Evolutionary conservation across 805 yeast species (phyloP), one percentile per base, ranked within the genome.

Genomic region (Kazachstania martiniae): DNA sequence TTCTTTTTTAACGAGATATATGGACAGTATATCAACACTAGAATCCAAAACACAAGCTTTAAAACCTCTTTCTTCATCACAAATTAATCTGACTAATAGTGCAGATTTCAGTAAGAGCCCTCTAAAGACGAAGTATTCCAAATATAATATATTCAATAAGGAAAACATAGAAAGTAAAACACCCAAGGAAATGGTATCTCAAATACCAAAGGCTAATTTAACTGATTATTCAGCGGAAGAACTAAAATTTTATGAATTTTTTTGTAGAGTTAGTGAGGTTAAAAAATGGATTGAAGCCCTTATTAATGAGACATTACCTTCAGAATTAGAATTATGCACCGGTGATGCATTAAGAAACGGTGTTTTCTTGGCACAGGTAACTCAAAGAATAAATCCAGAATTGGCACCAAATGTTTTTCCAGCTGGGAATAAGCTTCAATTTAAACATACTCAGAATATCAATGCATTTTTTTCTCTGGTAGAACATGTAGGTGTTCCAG

Each of bases 361-460:
- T 41, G 86, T 87, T 2, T 65, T 75, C 27, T 61, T 91, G 22
- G 96, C 96, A 2, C 75, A 81, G 48, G 56, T 89, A 26, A 76
- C 94, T 7, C 71, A 74, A 43, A 68, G 64, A 3, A 74, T 91
- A 33, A 72, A 79, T 29, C 89, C 95, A 0, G 66, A 71, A 0
- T 60, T 70, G 33, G 75, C 75, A 30, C 61, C 64, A 42, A 55
- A 72, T 53, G 51, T 80, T 8, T 63, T 66, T 12, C 74, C 74
- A 23, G 60, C 70, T 46, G 73, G 73, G 30, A 69, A 68, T 44
- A 81, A 64, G 42, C 65, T 87, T 25, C 87, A 85, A 52, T 91
- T 84, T 63, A 75, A 81, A 40, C 95, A 85, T 54, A 84, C 95
- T 0, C 96, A 91, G 51, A 91, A 91, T 52, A 89, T 91, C 50